phyloP scores from a whole-genome alignment of 2,329 filamentous ascomycete genomes.

The Emericellopsis atlantica region DNA sequence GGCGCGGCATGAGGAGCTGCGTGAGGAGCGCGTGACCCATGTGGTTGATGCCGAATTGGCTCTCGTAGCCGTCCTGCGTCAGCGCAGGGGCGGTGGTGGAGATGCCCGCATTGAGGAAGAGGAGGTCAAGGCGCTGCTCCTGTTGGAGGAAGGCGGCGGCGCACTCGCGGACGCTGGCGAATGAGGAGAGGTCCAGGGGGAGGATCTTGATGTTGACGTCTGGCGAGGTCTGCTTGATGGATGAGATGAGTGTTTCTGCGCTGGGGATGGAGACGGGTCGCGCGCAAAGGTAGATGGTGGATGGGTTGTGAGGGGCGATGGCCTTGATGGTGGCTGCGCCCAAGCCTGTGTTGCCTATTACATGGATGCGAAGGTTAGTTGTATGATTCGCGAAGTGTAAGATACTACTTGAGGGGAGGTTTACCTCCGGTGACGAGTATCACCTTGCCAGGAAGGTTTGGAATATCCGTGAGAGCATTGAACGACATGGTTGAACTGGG shows the following conservation, averaged over 20 bases:
- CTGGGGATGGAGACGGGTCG: conserved; percentile 12
- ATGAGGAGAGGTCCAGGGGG: conserved; percentile 20
- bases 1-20: conserved; percentile 15
- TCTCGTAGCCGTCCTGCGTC: conserved; percentile 19
- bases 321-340: conserved; percentile 7
- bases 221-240: neutral
- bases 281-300: conserved; percentile 3
- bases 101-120: conserved; percentile 27
- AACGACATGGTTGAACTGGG: neutral
- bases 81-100: conserved; percentile 13
- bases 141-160: conserved; percentile 20
- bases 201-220: conserved; percentile 8
- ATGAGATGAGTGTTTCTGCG: neutral
- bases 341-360: conserved; percentile 10
- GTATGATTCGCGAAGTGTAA: too few species aligned
- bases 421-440: conserved; percentile 11
- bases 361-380: too few species aligned
- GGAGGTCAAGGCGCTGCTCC: conserved; percentile 14
- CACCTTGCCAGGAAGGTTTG: conserved; percentile 10
- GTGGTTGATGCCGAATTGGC: conserved; percentile 17
- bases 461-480: neutral
- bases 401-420: too few species aligned
- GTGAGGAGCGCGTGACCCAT: conserved; percentile 20
- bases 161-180: conserved; percentile 19
- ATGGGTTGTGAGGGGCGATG: conserved; percentile 3